Conservation (phyloP, 371 early-diverging fungal genomes). For the Phascolomyces articulosus region DNA sequence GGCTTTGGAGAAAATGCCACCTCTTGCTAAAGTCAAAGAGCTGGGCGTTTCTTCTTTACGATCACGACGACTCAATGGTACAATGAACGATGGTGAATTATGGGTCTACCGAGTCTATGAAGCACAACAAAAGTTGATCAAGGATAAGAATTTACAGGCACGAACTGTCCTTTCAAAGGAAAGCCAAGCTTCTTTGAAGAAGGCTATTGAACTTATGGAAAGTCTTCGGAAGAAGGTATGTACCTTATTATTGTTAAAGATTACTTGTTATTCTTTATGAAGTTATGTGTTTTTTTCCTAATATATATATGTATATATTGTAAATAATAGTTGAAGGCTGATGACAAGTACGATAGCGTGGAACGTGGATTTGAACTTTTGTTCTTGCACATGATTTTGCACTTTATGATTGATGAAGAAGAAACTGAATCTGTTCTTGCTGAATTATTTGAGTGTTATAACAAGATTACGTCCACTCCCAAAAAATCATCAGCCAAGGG, state of each 20-base stretch:
- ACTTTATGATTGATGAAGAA: constrained; percentile 66
- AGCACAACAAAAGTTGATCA: constrained; percentile 51
- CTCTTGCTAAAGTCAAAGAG: constrained; percentile 48
- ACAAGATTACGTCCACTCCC: constrained; percentile 57
- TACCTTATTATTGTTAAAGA: no score
- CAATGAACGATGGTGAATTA: constrained; percentile 61
- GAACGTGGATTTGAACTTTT: constrained; percentile 74
- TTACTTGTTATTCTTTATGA: not conserved
- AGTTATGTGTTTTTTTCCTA: not conserved
- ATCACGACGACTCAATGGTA: constrained; percentile 58
- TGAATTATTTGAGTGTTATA: constrained; percentile 77
- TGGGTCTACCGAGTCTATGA: constrained; percentile 65
- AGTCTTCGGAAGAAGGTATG: constrained; percentile 16
- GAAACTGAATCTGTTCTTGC: constrained; percentile 64
- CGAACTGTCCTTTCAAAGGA: constrained; percentile 19
- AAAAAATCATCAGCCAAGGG: constrained; percentile 35
- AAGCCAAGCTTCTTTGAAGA: constrained; percentile 20
- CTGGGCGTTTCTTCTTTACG: constrained; percentile 29
- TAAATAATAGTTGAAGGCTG: not conserved
- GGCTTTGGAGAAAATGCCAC: constrained; percentile 64
- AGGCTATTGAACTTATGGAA: constrained; percentile 28
- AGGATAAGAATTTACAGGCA: constrained; percentile 36
- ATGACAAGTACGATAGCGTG: constrained; percentile 32
- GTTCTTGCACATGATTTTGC: constrained; percentile 68
- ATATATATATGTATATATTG: not conserved